Base-by-base conservation (phyloP, 495 filamentous ascomycete genomes). In the Hapsidospora chrysogenum region DNA sequence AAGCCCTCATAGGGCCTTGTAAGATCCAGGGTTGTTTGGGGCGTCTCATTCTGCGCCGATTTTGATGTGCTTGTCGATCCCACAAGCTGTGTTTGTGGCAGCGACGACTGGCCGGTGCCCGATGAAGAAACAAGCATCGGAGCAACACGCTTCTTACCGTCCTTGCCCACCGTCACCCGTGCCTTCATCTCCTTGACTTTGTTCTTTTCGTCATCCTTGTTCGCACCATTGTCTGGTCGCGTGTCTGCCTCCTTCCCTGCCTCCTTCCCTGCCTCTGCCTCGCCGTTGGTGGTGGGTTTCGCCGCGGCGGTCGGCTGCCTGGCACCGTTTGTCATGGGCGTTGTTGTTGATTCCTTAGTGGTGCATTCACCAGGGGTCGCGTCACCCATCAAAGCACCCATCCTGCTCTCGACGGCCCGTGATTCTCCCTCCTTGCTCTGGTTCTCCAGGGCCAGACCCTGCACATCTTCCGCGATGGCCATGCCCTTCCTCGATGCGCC, bases 321-420 rank as follows among this genome's bases (percentile, higher is more conserved):
- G 7, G 51, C 46, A 0, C 60, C 63, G 34, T 65, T 65, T 0
- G 56, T 59, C 20, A 54, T 37, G 4, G 46, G 47, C n/a, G n/a
- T n/a, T n/a, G n/a, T n/a, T n/a, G n/a, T n/a, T n/a, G n/a, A n/a
- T n/a, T n/a, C n/a, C n/a, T n/a, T n/a, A n/a, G n/a, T n/a, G n/a
- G n/a, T n/a, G n/a, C n/a, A n/a, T n/a, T n/a, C n/a, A n/a, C n/a
- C n/a, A n/a, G n/a, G n/a, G 0, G 45, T 46, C 3, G 51, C 46
- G 55, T 94, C 92, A 22, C 89, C 89, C 92, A 97, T 97, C 35
- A 97, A 54, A 15, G 85, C 86, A 10, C 89, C 92, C 89, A 99
- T 99, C 41, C 87, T 69, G 6, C 84, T 87, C 57, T 96, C 80
- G 0, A 86, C 85, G 13, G 76, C 85, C 41, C 77, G 81, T 41